Evolutionary conservation across 2,329 filamentous ascomycete species (phyloP), one percentile per base, ranked within the genome.

Genomic region (Epicoccum sorghinum): DNA sequence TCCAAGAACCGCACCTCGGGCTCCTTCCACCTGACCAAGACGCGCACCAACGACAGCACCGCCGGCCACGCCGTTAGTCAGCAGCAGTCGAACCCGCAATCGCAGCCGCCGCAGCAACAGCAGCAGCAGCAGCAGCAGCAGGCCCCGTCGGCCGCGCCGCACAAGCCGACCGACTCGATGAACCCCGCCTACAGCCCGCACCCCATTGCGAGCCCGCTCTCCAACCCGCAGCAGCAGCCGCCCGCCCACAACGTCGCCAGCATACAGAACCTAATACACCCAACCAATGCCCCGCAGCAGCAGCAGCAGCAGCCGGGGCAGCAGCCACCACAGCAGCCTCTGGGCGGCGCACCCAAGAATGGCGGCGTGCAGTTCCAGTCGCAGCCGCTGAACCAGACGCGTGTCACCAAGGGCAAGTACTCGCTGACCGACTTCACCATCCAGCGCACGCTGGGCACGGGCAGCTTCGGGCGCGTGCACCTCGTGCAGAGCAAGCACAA

Each of bases 401-500:
- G 93, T 67, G 86, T 90, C 72, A 97, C 93, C 60, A 97, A 96
- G 82, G 95, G 95, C 62, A 98, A 98, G 83, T 99, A 99, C 78
- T 93, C 92, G 37, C 84, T 99, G 62, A 83, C 81, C 56, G 95
- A 99, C 79, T 99, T 99, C 72, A 83, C 88, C 58, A 88, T 99
- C 62, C 85, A 93, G 78, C 86, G 95, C 67, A 99, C 95, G 33
- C 82, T 99, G 60, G 95, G 95, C 46, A 99, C 95, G 30, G 95
- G 95, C 70, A 97, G 93, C 76, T 99, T 99, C 77, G 95, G 95
- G 40, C 86, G 95, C 64, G 95, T 99, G 39, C 95, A 99, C 74
- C 82, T 99, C 57, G 95, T 98, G 47, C 95, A 98, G 79, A 97
- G 93, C 62, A 95, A 93, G 77, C 95, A 99, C 79, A 99, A 99